A percentile compares a stretch with the other conserved stretches of the same genome.
Conservation (phyloP, 176 grass and related monocot species). For the Cymbopogon citratus region DNA sequence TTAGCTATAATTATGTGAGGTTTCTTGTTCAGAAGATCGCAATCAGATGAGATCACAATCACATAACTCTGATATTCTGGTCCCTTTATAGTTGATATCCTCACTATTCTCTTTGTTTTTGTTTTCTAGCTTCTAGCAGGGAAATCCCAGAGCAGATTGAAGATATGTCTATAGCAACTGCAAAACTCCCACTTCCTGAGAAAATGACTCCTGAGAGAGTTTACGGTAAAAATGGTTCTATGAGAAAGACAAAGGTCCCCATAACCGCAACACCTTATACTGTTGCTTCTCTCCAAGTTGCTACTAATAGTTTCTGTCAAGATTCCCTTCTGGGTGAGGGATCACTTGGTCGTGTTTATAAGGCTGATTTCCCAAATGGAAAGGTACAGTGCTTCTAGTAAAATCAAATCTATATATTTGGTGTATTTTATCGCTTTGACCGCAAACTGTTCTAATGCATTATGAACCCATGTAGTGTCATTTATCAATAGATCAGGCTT, state of each 20-base stretch:
- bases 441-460: neutral
- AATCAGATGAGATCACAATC: too few species aligned
- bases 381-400: conserved; percentile 54
- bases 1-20: too few species aligned
- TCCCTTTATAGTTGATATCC: neutral
- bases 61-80: neutral
- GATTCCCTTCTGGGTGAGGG: conserved; percentile 94
- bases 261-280: conserved; percentile 71
- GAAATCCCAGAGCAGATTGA: conserved; percentile 62
- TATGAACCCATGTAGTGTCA: neutral
- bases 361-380: conserved; percentile 78
- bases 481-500: neutral
- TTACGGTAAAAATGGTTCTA: conserved; percentile 62
- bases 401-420: neutral
- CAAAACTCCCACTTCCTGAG: conserved; percentile 52
- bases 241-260: conserved; percentile 58
- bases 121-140: conserved; percentile 48
- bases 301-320: conserved; percentile 95
- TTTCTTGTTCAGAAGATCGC: too few species aligned
- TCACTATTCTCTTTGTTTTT: conserved; percentile 19
- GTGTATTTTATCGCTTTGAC: neutral
- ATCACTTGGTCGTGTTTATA: conserved; percentile 94
- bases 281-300: conserved; percentile 89
- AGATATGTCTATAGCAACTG: conserved; percentile 29
- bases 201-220: conserved; percentile 68